Percentiles rank a stretch among this genome's conserved stretches.
Conservation (phyloP, 345 rosid species). For the Linum trigynum region DNA sequence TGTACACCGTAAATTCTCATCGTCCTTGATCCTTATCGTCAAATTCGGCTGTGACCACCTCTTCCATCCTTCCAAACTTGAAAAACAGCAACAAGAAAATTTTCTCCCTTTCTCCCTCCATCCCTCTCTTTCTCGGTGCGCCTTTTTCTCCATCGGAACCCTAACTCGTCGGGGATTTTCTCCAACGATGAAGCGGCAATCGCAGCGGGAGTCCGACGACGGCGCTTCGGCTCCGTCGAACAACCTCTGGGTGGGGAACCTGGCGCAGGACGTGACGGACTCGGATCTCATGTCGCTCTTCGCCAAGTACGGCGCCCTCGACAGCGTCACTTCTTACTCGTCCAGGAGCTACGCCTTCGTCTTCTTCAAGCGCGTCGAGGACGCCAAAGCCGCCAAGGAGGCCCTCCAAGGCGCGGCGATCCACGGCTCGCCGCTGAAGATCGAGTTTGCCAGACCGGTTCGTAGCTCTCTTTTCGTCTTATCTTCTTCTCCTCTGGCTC, state of each 20-base stretch:
- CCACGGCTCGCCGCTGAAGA: slow-evolving; percentile 56
- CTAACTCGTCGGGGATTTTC: background rate
- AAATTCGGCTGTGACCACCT: too few relatives aligned
- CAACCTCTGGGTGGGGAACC: slow-evolving; percentile 81
- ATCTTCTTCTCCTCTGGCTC: background rate
- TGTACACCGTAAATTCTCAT: too few relatives aligned
- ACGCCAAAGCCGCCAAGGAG: slow-evolving; percentile 69
- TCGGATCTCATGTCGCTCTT: slow-evolving; percentile 58
- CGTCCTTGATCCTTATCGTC: too few relatives aligned
- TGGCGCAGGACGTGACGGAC: slow-evolving; percentile 48
- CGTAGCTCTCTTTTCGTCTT: slow-evolving; percentile 47
- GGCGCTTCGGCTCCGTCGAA: slow-evolving; percentile 37
- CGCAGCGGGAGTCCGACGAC: slow-evolving; percentile 23
- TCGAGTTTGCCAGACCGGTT: slow-evolving; percentile 99
- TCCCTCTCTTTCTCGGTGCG: background rate
- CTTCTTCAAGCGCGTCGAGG: slow-evolving; percentile 67
- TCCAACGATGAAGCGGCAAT: slow-evolving; percentile 5
- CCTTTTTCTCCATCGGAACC: background rate
- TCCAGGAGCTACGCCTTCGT: slow-evolving; percentile 70
- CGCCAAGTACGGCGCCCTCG: slow-evolving; percentile 55
- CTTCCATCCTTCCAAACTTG: too few relatives aligned
- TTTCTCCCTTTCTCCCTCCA: background rate
- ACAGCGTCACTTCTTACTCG: slow-evolving; percentile 54
- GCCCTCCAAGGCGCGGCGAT: slow-evolving; percentile 55
- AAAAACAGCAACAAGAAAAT: too few relatives aligned